phyloP scores from a whole-genome alignment of 768 basidiomycete species.

The Rhizopogon vinicolor region DNA sequence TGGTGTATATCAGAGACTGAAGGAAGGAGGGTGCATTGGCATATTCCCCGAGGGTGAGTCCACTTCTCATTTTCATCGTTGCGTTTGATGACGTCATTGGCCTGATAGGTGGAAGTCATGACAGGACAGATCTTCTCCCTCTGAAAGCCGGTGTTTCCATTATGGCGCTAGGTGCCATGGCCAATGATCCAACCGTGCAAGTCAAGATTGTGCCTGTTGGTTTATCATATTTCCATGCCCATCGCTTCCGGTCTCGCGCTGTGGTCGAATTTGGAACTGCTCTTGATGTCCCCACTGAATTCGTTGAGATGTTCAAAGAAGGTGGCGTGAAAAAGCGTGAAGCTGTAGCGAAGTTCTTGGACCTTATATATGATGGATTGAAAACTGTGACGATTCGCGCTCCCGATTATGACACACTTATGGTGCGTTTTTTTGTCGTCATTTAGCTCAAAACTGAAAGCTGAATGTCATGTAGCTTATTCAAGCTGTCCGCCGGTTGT shows the following conservation, averaged over 20 bases:
- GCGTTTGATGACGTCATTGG: not conserved
- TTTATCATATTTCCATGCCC: slow-evolving; percentile 68
- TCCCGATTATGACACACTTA: slow-evolving; percentile 96
- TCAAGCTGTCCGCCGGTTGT: slow-evolving; percentile 90
- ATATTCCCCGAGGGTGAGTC: slow-evolving; percentile 94
- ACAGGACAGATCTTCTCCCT: slow-evolving; percentile 92
- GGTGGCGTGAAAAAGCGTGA: slow-evolving; percentile 88
- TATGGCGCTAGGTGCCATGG: slow-evolving; percentile 99
- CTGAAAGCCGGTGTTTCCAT: slow-evolving; percentile 96
- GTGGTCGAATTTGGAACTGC: slow-evolving; percentile 96
- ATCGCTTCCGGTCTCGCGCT: slow-evolving; percentile 91
- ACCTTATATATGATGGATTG: slow-evolving; percentile 87
- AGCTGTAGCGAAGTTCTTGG: slow-evolving; percentile 84
- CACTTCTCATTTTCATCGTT: not conserved
- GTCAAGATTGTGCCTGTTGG: slow-evolving; percentile 93
- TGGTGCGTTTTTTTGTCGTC: slow-evolving; percentile 53
- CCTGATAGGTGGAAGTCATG: slow-evolving; percentile 87
- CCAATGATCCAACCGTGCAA: slow-evolving; percentile 75
- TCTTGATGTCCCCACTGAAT: slow-evolving; percentile 84
- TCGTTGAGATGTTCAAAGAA: slow-evolving; percentile 86
- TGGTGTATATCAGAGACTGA: slow-evolving; percentile 83
- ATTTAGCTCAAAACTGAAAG: not conserved
- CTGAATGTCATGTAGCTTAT: slow-evolving; percentile 57
- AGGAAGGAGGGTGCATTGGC: slow-evolving; percentile 85
- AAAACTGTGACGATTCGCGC: slow-evolving; percentile 96